Evolutionary conservation across 2,329 filamentous ascomycete genomes (phyloP).

Genomic region (Knoxdaviesia capensis): DNA sequence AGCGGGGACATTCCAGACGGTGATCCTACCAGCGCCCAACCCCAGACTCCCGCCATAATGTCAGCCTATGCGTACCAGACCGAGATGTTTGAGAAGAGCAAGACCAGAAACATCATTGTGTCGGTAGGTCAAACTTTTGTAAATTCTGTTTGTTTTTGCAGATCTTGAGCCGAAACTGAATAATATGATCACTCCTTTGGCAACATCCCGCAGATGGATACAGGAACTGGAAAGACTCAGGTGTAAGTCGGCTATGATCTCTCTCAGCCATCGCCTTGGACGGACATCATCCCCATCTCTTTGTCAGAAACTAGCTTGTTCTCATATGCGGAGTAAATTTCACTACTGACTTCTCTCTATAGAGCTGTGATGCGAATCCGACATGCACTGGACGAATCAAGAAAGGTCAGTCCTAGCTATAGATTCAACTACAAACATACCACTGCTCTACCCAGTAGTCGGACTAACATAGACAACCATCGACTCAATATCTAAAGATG

Average conservation of each 20-base stretch:
- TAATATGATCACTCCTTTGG: neutral
- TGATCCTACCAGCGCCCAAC: neutral
- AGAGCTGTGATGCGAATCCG: slow-evolving; percentile 50
- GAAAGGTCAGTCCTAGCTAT: slow-evolving; percentile 25
- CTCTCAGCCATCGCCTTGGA: neutral
- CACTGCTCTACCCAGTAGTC: neutral
- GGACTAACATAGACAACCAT: slow-evolving; percentile 5
- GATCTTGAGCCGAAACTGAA: neutral
- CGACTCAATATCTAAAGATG: slow-evolving; percentile 16
- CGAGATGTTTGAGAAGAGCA: slow-evolving; percentile 55
- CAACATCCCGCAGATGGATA: slow-evolving; percentile 42
- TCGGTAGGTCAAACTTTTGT: slow-evolving; percentile 26
- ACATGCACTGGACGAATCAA: slow-evolving; percentile 34
- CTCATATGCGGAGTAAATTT: neutral
- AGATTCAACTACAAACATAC: neutral
- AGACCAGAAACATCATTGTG: slow-evolving; percentile 51
- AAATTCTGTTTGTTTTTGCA: slow-evolving; percentile 3
- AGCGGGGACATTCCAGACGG: neutral
- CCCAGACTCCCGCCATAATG: slow-evolving; percentile 12
- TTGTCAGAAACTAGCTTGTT: neutral
- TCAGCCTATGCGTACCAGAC: slow-evolving; percentile 44
- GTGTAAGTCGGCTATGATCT: slow-evolving; percentile 30
- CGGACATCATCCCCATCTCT: neutral
- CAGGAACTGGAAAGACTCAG: slow-evolving; percentile 60
- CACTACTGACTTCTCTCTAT: slow-evolving; percentile 6